These are phyloP conservation scores for Knufia fluminis DNA, from an alignment of 2,329 filamentous ascomycete genomes.

Conservation along the genomic window DNA sequence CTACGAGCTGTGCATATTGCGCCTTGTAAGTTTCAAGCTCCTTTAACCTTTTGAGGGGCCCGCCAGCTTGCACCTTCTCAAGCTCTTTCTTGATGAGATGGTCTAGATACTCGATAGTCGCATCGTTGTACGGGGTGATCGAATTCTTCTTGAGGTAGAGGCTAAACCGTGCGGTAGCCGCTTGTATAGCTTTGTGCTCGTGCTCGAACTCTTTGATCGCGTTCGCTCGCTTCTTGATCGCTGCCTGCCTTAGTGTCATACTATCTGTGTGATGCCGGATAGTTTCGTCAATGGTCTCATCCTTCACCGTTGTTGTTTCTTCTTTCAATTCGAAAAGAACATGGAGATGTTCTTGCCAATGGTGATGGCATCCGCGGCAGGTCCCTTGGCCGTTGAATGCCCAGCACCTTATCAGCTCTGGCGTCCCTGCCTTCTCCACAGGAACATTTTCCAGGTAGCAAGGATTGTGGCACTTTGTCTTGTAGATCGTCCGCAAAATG, in stretches of 20 bases:
- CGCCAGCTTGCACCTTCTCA: conserved; percentile 26
- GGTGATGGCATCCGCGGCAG: conserved; percentile 27
- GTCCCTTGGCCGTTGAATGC: conserved; percentile 22
- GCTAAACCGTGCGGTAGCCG: conserved; percentile 31
- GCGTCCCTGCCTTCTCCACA: conserved; percentile 22
- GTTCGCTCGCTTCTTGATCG: conserved; percentile 21
- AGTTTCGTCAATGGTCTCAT: conserved; percentile 23
- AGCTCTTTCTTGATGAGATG: conserved; percentile 32
- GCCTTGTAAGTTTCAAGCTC: not conserved
- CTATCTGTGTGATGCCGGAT: conserved; percentile 23
- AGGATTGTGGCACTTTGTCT: conserved; percentile 26
- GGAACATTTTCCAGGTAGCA: conserved; percentile 27
- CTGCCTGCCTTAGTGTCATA: conserved; percentile 22
- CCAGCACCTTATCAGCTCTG: conserved; percentile 24
- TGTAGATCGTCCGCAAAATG: conserved; percentile 22
- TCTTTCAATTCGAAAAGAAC: conserved; percentile 27
- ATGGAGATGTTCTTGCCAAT: conserved; percentile 32
- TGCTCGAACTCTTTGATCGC: conserved; percentile 25
- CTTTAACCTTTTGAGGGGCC: conserved; percentile 1
- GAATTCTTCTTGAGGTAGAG: conserved; percentile 32
- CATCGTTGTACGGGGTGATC: conserved; percentile 35
- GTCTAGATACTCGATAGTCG: conserved; percentile 32
- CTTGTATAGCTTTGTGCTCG: conserved; percentile 28
- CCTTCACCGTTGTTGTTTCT: conserved; percentile 20
- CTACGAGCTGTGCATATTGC: not conserved